Evolutionary conservation across 371 early-diverging fungal species (phyloP), one percentile per base, ranked within the genome.

Genomic region (Hamiltosporidium tvaerminnensis): DNA sequence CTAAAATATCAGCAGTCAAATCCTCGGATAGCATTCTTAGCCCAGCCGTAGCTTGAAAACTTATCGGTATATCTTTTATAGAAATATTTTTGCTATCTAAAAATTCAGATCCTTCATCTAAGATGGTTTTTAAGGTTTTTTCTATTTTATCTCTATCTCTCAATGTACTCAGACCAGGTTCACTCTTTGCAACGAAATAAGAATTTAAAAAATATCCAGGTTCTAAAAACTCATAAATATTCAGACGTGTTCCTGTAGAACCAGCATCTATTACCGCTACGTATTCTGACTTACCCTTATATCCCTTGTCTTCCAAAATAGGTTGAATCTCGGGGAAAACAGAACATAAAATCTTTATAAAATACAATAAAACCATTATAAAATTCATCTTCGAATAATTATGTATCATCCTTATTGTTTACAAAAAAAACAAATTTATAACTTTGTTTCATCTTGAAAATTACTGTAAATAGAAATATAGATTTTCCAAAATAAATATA

Each of bases 11-110:
- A 31, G 64, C 58, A 12, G 49, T 16, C 1, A 35, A 32, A 9
- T 48, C 16, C 30, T 31, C 41, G 12, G 32, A 30, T n/a, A 75
- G 1, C 16, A 60, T 49, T 48, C 76, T 62, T 12, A 76, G 32
- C 14, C 76, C 76, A 16, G 74, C 76, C 2, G 76, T 76, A 37
- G 68, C 74, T 55, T 67, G 64, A 41, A 74, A 68, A 34, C 57
- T 67, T 32, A 76, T 39, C 23, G 71, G 76, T 9, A 73, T 65
- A 23, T 62, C 35, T 44, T 63, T 55, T 2, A 68, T 59, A 7
- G 44, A 44, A 44, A 14, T 44, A 44, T 14, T 14, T 7, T 44
- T 7, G 14, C 7, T 7, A 44, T 5, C 5, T 44, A 44, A 44
- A 7, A 14, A 7, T 44, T 44, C 14, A 44, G 5, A 7, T 7